Base-by-base conservation (phyloP, 2,329 filamentous ascomycete genomes). In the Microsporum canis region DNA sequence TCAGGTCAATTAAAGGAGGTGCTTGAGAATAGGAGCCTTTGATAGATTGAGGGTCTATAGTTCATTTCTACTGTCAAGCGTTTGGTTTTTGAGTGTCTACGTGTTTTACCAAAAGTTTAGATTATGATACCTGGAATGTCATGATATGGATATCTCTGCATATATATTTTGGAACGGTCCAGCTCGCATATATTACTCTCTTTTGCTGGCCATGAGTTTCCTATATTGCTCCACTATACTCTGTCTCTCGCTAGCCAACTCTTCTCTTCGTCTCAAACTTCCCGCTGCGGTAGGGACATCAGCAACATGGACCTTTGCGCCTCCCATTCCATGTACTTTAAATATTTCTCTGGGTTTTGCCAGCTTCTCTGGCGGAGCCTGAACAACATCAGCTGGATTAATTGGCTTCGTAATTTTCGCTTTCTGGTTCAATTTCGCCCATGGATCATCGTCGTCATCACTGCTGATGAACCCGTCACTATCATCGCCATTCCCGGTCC, bases 201-300 rank as follows among this genome's bases (percentile, higher is more conserved):
- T 75, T 68, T 74, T 81, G 63, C 77, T 77, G 41, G 79, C 79
- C 84, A 90, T 89, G 77, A 89, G 77, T 65, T 81, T 81, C 63
- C 88, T 78, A 71, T 92, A 92, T 49, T 83, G 80, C 66, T 88
- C 86, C 61, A 92, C 84, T n/a, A 91, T 84, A 60, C 82, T 84
- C 70, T 80, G 80, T 65, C 88, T 79, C 66, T 87, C 84, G 57
- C 77, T 81, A n/a, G 85, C 84, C 62, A 92, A 70, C 74, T 90
- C 87, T 70, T 90, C 88, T 72, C 87, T 80, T 71, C 84, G 80
- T 69, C 85, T 82, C 74, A 91, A 76, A 77, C 86, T 89, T 12
- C 87, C 88, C 41, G 83, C 85, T 2, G 80, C 76, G 67, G 84
- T 84, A 6, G 88, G 88, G 49, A 91, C 82, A 71, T 88, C 84